Evolutionary conservation across 306 rosid species (phyloP), one percentile per base, ranked within the genome.

Genomic region (Urtica urens): DNA sequence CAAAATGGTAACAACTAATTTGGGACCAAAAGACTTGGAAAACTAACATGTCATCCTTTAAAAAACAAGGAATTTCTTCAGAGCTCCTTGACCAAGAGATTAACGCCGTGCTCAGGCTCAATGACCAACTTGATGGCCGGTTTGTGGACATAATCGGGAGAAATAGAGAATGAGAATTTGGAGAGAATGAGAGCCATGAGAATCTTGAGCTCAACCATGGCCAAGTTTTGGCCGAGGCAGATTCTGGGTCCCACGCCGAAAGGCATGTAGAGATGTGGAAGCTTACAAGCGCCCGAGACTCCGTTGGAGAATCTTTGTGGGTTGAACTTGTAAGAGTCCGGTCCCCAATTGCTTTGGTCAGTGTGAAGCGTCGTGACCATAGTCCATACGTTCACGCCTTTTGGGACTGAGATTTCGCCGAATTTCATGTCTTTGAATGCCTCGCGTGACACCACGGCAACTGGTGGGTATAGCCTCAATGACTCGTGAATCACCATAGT

Each of bases 101-200:
- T 48, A 18, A 73, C 60, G 23, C 84, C 84, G 30, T 70, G 40
- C 24, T 70, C 59, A 22, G 75, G 72, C 35, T 78, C 62, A 17
- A 73, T 16, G 14, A 67, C 58, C 34, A 70, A 18, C 31, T n/a
- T 61, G 7, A 63, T 37, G 46, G 62, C 33, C 14, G 75, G 75
- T 12, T 51, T 59, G 25, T 73, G 80, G 3, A 18, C 25, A 23
- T 69, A 77, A 7, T 40, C 49, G 6, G 79, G 77, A 8, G 77
- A 72, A 20, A 72, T 69, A 1, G 61, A 28, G 58, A 72, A 24
- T 10, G 72, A 46, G 59, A 69, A 77, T 10, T 62, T 72, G 45
- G 77, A 65, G 23, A 77, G 39, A 6, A 76, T 38, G 41, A 72
- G 71, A 31, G 73, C 55, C 10, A 59, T 1, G 10, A 59, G 48